phyloP scores from a whole-genome alignment of 768 basidiomycete species.

The Termitomyces sp. region DNA sequence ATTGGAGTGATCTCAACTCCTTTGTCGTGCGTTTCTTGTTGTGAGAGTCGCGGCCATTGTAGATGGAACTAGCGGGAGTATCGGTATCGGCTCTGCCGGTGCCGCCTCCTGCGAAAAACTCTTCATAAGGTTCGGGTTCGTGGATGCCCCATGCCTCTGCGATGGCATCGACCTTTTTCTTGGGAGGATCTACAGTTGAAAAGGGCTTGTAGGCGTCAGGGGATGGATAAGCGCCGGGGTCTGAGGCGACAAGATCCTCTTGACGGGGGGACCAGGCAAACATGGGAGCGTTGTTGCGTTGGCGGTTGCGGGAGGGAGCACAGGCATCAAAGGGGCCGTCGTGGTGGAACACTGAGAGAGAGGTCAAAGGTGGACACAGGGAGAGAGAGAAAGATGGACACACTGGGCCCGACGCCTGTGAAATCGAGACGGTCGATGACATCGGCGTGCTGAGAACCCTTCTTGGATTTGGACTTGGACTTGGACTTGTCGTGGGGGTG shows the following conservation, averaged over 20 bases:
- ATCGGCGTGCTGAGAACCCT: slow-evolving; percentile 81
- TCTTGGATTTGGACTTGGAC: slow-evolving; percentile 48
- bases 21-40: slow-evolving; percentile 38
- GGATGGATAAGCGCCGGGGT: slow-evolving; percentile 51
- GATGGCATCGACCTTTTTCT: slow-evolving; percentile 86
- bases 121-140: slow-evolving; percentile 88
- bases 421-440: slow-evolving; percentile 88
- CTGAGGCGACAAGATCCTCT: slow-evolving; percentile 35
- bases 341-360: slow-evolving; percentile 76
- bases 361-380: slow-evolving; percentile 6
- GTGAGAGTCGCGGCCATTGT: slow-evolving; percentile 58
- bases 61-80: slow-evolving; percentile 64
- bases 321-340: slow-evolving; percentile 92
- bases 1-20: slow-evolving; percentile 40
- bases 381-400: slow-evolving; percentile 25
- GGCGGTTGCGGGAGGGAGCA: slow-evolving; percentile 83
- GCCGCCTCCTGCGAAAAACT: slow-evolving; percentile 83
- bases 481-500: slow-evolving; percentile 25
- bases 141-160: slow-evolving; percentile 94
- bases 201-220: slow-evolving; percentile 43
- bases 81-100: slow-evolving; percentile 43
- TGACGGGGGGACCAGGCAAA: slow-evolving; percentile 59
- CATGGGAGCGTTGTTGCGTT: slow-evolving; percentile 79
- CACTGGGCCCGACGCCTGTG: slow-evolving; percentile 81
- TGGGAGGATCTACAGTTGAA: slow-evolving; percentile 56